Evolutionary conservation across 148 eudicot species (phyloP), one percentile per base, ranked within the genome.

Genomic region (Arbutus unedo): DNA sequence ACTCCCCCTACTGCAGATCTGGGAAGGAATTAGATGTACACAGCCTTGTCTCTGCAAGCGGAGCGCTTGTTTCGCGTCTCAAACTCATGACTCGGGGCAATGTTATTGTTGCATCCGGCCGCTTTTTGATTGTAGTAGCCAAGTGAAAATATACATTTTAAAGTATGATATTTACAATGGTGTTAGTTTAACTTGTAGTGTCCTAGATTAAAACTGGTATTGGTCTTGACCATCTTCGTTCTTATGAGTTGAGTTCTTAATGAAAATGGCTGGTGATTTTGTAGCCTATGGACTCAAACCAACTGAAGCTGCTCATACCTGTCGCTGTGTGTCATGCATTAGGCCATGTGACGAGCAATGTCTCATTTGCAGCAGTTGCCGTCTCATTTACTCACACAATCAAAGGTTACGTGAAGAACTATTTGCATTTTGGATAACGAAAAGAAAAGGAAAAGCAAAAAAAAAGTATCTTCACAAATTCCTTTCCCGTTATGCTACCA

Each of bases 301-400:
- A 87, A 67, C 85, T 96, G 91, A 96, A 93, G 91, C 84, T 96
- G 86, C 96, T 96, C 77, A 89, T 96, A 82, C 99, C 99, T 1
- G 99, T 96, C 8, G 99, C 98, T 6, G 90, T 90, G 6, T 96
- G 98, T 79, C 99, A 96, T 84, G 99, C 96, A 2, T 8, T 96
- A 47, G 98, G 99, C 84, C 99, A 96, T 79, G 95, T 96, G 25
- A 94, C 98, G 82, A 96, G 99, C 94, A 96, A 96, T 80, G 90
- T 96, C 78, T 96, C 99, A 15, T 96, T 96, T 84, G 99, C 99
- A 83, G 98, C 99, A 7, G 99, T 96, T 82, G 99, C 99, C 47
- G 99, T 96, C 82, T 96, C 99, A 31, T 96, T 96, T 87, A 96
- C 99, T 83, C 99, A 96, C 90, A 96, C 99, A 19, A 81, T 96